Evolutionary conservation across 352 stramenopile genomes (phyloP), one percentile per base, ranked within the genome.

Genomic region (Pythium oligandrum): DNA sequence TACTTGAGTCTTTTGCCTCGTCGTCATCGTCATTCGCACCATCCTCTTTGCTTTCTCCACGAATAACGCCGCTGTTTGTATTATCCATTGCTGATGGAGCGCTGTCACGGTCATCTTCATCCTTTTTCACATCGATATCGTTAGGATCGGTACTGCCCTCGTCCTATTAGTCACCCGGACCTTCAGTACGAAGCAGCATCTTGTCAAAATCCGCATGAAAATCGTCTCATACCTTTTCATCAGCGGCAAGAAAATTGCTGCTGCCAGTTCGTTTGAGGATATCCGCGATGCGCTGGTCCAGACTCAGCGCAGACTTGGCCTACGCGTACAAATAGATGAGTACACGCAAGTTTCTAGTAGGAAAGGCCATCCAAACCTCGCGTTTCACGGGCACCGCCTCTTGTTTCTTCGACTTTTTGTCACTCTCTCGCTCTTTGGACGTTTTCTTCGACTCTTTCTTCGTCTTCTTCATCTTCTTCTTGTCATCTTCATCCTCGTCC

Each of bases 251-350:
- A 3, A 70, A 51, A 32, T 68, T 57, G 4, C 75, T 70, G 46
- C 78, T 92, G 1, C 83, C 83, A 8, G 81, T 90, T 6, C 83
- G 78, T 51, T 90, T 82, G 26, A 94, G 59, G 44, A 94, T 92
- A 44, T 88, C 61, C 0, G 79, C 75, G 8, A 92, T 68, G 6
- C 83, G 78, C 47, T 92, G 81, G 68, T 94, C 73, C 44, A 94
- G 63, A 0, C 74, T 83, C 1, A 81, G 51, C 12, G 54, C 36
- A 1, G 56, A 32, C 31, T 75, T 75, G 6, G 57, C 17, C 64
- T 79, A 31, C 30, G 6, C 1, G 1, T 4, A 4, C 33, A 6
- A 17, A 7, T 17, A 45, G 10, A 17, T 11, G 4, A 51, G 30
- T 40, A 12, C 2, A 49, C 31, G 30, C 32, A 11, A 17, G 3